Evolutionary conservation across 768 basidiomycete genomes (phyloP), one percentile per base, ranked within the genome.

Genomic region (Chalciporus sphaerocephalus): DNA sequence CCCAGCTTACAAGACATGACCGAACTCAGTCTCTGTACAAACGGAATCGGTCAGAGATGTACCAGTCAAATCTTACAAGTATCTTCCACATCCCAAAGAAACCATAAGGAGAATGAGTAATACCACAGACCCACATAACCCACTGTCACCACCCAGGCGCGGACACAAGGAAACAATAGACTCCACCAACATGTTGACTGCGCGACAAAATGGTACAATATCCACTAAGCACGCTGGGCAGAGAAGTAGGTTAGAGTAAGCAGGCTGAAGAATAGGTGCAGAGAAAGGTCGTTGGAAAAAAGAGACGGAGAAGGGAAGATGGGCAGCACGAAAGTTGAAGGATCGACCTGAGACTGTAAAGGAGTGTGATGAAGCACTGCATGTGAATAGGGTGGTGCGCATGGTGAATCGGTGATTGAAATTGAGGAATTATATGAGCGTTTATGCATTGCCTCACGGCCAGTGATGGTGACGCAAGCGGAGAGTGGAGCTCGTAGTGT

Each of bases 141-240:
- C 27, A 27, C 10, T 12, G 13, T 27, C 27, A 11, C 18, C 23
- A 32, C 40, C 22, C 27, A 11, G 20, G 30, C 10, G 18, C 18
- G 23, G 25, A 16, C 27, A 20, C 25, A 39, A 36, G 2, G 47
- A 44, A 34, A 33, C 33, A 30, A 41, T 3, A 12, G n/a, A 23
- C 7, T 21, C 34, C 32, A n/a, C 15, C 30, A n/a, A 6, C 40
- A 24, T 25, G 16, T 48, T 32, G 30, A 43, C 18, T 3, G 46
- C 46, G 41, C 38, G 28, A 42, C 44, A 39, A 18, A 47, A 42
- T 17, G 18, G 47, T 39, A 47, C 35, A 44, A n/a, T 40, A 50
- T 46, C 47, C 32, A 51, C 45, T 55, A 58, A 27, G 28, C 37
- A 39, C 40, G 28, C 44, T 49, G 16, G 38, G 55, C 44, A 21